A percentile compares a stretch with the other conserved stretches of the same genome.
phyloP scores from a whole-genome alignment of 2,329 filamentous ascomycete genomes.

The Monosporascus sp. region DNA sequence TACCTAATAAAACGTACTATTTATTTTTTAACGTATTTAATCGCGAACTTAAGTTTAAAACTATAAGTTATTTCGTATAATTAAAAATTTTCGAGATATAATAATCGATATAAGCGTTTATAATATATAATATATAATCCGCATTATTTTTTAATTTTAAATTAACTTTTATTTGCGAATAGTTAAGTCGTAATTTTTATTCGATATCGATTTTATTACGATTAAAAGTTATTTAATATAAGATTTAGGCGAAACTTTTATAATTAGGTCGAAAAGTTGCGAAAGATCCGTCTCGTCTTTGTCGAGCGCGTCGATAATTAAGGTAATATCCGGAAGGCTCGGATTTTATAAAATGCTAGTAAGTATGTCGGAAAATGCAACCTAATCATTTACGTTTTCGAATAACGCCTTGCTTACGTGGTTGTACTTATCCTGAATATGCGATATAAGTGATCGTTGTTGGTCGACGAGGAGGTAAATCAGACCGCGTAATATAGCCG shows the following conservation, averaged over 20 bases:
- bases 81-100: slow-evolving; percentile 20
- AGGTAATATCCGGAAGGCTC: slow-evolving; percentile 20
- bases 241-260: slow-evolving; percentile 15
- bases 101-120: slow-evolving; percentile 31
- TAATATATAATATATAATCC: slow-evolving; percentile 28
- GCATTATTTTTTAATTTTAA: slow-evolving; percentile 32
- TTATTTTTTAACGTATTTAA: slow-evolving; percentile 22
- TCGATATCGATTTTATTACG: slow-evolving; percentile 36
- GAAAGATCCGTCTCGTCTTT: slow-evolving; percentile 31
- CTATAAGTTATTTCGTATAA: not conserved
- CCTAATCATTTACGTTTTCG: too few relatives aligned
- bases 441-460: too few relatives aligned
- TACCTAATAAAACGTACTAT: slow-evolving; percentile 41
- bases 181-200: slow-evolving; percentile 20
- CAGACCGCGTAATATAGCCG: too few relatives aligned
- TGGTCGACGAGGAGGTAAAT: too few relatives aligned
- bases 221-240: slow-evolving; percentile 39
- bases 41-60: not conserved
- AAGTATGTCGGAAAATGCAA: too few relatives aligned
- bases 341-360: too few relatives aligned
- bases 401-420: too few relatives aligned
- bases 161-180: slow-evolving; percentile 17
- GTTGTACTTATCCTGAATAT: too few relatives aligned
- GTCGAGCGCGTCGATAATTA: slow-evolving; percentile 43
- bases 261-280: slow-evolving; percentile 32